A percentile compares a stretch with the other conserved stretches of the same genome.
These are phyloP conservation scores for Cyclotella atomus DNA, from an alignment of 108 stramenopile genomes.

Conservation along the genomic window DNA sequence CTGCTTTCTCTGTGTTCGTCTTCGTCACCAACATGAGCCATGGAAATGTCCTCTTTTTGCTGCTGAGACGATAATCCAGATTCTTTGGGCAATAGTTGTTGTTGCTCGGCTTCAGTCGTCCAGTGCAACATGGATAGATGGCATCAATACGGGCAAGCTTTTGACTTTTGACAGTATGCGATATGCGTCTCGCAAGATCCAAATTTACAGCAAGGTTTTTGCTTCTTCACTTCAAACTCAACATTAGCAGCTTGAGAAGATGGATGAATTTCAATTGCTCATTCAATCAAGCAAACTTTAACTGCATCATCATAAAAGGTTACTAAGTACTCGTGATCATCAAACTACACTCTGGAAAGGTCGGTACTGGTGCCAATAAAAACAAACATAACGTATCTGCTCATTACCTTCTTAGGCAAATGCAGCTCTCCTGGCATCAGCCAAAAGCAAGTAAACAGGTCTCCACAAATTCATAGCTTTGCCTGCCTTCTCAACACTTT, in stretches of 20 bases:
- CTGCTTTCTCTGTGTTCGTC: conserved; percentile 10
- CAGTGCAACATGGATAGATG: conserved; percentile 7
- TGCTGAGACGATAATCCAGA: no score
- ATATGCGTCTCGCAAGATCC: neutral
- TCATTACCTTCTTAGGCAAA: neutral
- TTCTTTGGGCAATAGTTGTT: conserved; percentile 13
- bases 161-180: neutral
- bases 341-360: no score
- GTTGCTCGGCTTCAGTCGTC: conserved; percentile 5
- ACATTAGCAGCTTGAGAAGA: no score
- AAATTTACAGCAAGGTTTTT: conserved; percentile 3
- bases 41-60: neutral
- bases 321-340: no score
- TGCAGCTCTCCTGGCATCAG: neutral
- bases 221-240: no score
- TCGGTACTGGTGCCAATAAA: no score
- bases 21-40: neutral
- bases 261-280: no score
- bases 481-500: conserved; percentile 22
- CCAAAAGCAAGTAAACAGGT: conserved; percentile 24
- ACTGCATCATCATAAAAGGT: no score
- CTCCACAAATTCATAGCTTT: conserved; percentile 33
- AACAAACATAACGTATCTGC: no score
- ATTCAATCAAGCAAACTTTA: no score
- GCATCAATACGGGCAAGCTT: neutral